Conservation (phyloP, 306 rosid species). For the Argentina anserina region DNA sequence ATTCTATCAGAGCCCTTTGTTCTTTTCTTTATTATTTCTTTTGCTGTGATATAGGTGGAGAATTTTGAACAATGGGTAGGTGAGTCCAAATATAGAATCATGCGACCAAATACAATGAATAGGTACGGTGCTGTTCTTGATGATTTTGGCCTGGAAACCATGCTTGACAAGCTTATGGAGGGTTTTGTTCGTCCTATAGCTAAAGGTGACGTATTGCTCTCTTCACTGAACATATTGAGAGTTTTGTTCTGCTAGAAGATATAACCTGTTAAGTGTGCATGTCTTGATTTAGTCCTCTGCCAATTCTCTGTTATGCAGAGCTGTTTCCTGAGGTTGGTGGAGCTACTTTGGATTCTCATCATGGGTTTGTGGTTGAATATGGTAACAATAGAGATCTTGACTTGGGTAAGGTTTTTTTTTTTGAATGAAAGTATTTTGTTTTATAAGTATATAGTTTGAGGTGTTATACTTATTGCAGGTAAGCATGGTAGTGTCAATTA, state of each 20-base stretch:
- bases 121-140: constrained; percentile 87
- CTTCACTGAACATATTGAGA: constrained; percentile 17
- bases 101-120: constrained; percentile 92
- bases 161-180: constrained; percentile 74
- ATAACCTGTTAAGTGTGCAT: not conserved
- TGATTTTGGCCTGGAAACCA: constrained; percentile 79
- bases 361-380: constrained; percentile 90
- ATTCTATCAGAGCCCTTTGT: constrained; percentile 14
- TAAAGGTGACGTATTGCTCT: constrained; percentile 45
- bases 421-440: constrained; percentile 39
- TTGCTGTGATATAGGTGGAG: constrained; percentile 70
- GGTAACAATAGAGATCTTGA: constrained; percentile 77
- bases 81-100: constrained; percentile 65
- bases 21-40: constrained; percentile 32
- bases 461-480: constrained; percentile 4
- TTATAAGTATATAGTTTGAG: not conserved
- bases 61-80: constrained; percentile 84
- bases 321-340: constrained; percentile 81
- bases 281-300: not conserved
- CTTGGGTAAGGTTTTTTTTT: too few species aligned
- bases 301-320: constrained; percentile 42
- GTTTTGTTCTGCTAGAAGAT: constrained; percentile 15
- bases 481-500: not conserved
- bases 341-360: constrained; percentile 84
- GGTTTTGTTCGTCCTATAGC: constrained; percentile 65